Evolutionary conservation across 331 rosid species (phyloP).

Genomic region (Prunus yedoensis): DNA sequence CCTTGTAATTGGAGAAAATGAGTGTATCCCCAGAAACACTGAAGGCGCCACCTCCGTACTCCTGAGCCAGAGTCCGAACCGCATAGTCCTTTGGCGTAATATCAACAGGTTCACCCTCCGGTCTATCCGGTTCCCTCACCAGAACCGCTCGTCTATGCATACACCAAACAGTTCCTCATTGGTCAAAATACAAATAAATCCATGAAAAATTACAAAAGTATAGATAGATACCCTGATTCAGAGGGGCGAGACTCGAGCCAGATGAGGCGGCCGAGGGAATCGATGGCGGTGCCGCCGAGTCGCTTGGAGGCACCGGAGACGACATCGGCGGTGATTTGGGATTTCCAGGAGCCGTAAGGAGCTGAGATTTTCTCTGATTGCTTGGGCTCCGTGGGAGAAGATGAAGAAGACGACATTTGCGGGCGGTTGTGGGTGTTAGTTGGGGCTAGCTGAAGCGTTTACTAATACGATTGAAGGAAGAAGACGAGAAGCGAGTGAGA

Average conservation of each 20-base stretch:
- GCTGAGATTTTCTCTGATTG: conserved; percentile 37
- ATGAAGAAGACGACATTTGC: conserved; percentile 40
- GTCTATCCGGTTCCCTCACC: conserved; percentile 62
- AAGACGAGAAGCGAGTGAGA: conserved; percentile 35
- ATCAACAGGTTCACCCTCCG: conserved; percentile 60
- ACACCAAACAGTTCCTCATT: conserved; percentile 2
- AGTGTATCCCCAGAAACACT: conserved; percentile 60
- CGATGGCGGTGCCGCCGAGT: conserved; percentile 80
- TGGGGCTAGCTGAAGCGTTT: conserved; percentile 15
- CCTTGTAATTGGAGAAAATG: conserved; percentile 75
- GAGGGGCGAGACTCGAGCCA: conserved; percentile 92
- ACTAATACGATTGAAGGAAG: conserved; percentile 19
- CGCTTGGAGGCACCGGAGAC: conserved; percentile 83
- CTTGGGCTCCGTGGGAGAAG: conserved; percentile 23
- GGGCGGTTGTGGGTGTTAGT: conserved; percentile 1
- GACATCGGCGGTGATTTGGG: conserved; percentile 80
- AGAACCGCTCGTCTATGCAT: conserved; percentile 72
- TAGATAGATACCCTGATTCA: conserved; percentile 59
- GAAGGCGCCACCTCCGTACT: conserved; percentile 92
- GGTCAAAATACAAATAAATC: neutral
- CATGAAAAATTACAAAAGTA: neutral
- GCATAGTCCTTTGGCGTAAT: conserved; percentile 81
- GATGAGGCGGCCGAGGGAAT: conserved; percentile 62
- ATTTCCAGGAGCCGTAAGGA: conserved; percentile 91
- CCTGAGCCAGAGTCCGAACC: conserved; percentile 87